A percentile compares a stretch with the other conserved stretches of the same genome.
These are phyloP conservation scores for Oropetium thomaeum DNA, from an alignment of 176 grass and related monocot species.

Conservation along the genomic window DNA sequence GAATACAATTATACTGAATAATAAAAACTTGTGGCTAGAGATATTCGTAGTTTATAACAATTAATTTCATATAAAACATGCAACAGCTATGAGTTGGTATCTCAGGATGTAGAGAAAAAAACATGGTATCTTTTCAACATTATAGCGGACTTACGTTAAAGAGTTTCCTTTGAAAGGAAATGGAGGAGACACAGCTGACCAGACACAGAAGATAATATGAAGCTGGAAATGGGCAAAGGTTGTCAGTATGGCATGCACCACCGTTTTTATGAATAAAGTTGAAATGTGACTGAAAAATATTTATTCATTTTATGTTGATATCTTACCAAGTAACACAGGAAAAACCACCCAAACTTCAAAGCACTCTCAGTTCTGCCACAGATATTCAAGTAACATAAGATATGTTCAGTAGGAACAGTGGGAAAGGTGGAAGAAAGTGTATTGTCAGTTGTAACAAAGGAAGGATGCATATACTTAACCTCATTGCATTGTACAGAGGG, in stretches of 20 bases:
- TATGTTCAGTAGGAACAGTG: constrained; percentile 8
- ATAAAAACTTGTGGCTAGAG: constrained; percentile 7
- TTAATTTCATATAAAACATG: not conserved
- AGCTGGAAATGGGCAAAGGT: constrained; percentile 48
- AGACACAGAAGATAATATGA: constrained; percentile 92
- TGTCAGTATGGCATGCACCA: constrained; percentile 2
- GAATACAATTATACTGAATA: not conserved
- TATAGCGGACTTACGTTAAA: constrained; percentile 66
- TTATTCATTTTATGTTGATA: not conserved
- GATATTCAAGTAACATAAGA: constrained; percentile 19
- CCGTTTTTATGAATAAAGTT: constrained; percentile 1
- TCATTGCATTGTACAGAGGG: constrained; percentile 96
- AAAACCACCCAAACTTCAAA: constrained; percentile 99
- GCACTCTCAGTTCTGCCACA: constrained; percentile 83
- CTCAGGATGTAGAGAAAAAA: not conserved
- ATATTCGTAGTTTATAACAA: not conserved
- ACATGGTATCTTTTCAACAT: constrained; percentile 10
- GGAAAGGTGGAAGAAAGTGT: not conserved
- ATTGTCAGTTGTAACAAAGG: constrained; percentile 15
- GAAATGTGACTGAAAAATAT: not conserved
- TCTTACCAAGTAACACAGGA: constrained; percentile 90
- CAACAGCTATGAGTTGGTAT: not conserved
- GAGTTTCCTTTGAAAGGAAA: constrained; percentile 98
- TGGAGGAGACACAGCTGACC: constrained; percentile 83
- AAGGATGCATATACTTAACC: constrained; percentile 35